Base-by-base conservation (phyloP, 805 yeast genomes). In the Ogataea pini region DNA sequence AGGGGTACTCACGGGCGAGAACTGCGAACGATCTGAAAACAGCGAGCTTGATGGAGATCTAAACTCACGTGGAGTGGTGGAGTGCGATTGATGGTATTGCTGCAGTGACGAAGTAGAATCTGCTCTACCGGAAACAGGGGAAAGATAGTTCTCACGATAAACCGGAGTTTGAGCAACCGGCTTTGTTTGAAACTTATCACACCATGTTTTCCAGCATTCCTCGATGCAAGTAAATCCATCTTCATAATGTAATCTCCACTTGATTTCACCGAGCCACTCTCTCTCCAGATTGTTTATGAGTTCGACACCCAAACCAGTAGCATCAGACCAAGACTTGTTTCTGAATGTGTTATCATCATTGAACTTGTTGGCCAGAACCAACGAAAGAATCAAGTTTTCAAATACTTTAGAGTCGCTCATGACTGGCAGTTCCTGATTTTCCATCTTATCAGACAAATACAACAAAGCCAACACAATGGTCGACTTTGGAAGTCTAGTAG, bases 331-430 rank as follows among this genome's bases (percentile, higher is more conserved):
- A 7, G 97, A 89, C 61, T 83, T 84, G 71, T 92, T 92, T 51
- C 96, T 89, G 64, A 92, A 92, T 24, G 97, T 92, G 70, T 92
- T 90, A 71, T 92, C 99, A 69, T 92, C 98, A 64, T 91, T 89
- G 67, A 89, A 89, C 71, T 92, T 92, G 72, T 92, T 92, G 40
- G 97, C 96, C 52, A 92, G 72, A 31, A 92, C 80, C 37, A 92
- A 75, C 2, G 95, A 77, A 17, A 86, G 75, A 36, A 85, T 82
- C 36, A 89, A 66, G 64, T 72, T 77, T 62, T 71, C 75, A 71
- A 77, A 87, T 50, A 78, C 72, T 19, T 64, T 63, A 20, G 72
- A 65, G 46, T 72, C 71, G 31, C 64, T 64, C 16, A 44, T 28
- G 17, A 60, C 52, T 9, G 62, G 50, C 7, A 48, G 64, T 19